These are phyloP conservation scores for Diospyros kaki DNA, from an alignment of 148 eudicot species.

Conservation along the genomic window DNA sequence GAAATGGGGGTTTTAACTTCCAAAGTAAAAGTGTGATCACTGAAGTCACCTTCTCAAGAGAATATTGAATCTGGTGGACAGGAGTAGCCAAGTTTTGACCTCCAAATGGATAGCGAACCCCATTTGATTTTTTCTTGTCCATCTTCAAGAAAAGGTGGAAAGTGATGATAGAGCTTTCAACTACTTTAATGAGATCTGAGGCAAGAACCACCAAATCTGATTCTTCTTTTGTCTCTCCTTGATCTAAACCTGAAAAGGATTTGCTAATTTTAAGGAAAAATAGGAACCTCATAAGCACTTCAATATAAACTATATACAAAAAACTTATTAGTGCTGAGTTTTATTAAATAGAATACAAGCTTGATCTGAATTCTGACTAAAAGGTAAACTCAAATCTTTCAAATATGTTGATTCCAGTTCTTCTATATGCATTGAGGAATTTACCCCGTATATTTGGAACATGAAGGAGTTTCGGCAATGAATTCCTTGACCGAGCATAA, in stretches of 20 bases:
- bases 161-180: conserved; percentile 70
- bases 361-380: not conserved
- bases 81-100: conserved; percentile 68
- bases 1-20: not conserved
- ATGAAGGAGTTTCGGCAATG: conserved; percentile 73
- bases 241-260: conserved; percentile 37
- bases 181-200: conserved; percentile 56
- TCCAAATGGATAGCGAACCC: conserved; percentile 60
- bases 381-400: not conserved
- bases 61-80: conserved; percentile 74
- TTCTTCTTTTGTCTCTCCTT: conserved; percentile 37
- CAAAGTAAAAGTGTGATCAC: not conserved
- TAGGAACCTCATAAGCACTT: not conserved
- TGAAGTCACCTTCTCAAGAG: conserved; percentile 60
- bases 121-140: conserved; percentile 76
- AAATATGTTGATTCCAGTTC: not conserved
- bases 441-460: conserved; percentile 86
- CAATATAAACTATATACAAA: not conserved
- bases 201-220: conserved; percentile 55
- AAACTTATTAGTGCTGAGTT: not conserved
- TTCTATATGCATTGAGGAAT: not conserved
- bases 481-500: conserved; percentile 67
- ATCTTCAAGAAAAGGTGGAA: conserved; percentile 64
- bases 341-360: not conserved
- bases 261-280: not conserved